Evolutionary conservation across 306 rosid species (phyloP).

Genomic region (Crotalaria pallida): DNA sequence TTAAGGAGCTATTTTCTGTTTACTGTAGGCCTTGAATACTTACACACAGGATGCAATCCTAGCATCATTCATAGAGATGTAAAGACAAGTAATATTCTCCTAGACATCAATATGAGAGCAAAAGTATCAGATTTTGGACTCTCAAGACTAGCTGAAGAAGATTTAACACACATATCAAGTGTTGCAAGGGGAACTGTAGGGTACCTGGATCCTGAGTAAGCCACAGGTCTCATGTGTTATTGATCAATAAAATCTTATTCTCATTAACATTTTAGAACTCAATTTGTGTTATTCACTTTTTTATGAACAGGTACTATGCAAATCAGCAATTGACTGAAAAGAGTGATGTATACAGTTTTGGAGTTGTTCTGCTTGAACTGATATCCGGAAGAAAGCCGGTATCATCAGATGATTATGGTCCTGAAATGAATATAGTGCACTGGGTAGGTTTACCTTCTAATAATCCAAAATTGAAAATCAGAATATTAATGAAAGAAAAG

Average conservation of each 20-base stretch:
- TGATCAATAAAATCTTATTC: constrained; percentile 1
- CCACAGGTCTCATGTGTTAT: not conserved
- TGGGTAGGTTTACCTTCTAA: constrained; percentile 54
- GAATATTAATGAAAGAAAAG: too few species aligned
- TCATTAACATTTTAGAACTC: constrained; percentile 12
- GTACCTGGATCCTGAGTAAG: constrained; percentile 97
- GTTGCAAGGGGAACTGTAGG: constrained; percentile 94
- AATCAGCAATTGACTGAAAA: constrained; percentile 87
- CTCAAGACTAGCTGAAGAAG: constrained; percentile 90
- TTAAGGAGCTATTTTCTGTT: constrained; percentile 6
- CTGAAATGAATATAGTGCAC: constrained; percentile 90
- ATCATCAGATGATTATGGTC: constrained; percentile 77
- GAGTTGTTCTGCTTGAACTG: constrained; percentile 86
- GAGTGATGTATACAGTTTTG: constrained; percentile 93
- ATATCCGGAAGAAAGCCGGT: constrained; percentile 87
- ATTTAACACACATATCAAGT: constrained; percentile 87
- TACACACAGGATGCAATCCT: constrained; percentile 97
- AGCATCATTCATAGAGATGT: constrained; percentile 94
- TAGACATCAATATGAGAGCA: constrained; percentile 95
- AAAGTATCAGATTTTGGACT: constrained; percentile 96
- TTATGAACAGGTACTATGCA: constrained; percentile 73
- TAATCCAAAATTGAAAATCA: constrained; percentile 1
- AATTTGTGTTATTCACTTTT: not conserved
- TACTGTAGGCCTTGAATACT: constrained; percentile 84
- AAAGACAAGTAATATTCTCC: constrained; percentile 88